Conservation (phyloP, 495 filamentous ascomycete species). For the Viridothelium virens region DNA sequence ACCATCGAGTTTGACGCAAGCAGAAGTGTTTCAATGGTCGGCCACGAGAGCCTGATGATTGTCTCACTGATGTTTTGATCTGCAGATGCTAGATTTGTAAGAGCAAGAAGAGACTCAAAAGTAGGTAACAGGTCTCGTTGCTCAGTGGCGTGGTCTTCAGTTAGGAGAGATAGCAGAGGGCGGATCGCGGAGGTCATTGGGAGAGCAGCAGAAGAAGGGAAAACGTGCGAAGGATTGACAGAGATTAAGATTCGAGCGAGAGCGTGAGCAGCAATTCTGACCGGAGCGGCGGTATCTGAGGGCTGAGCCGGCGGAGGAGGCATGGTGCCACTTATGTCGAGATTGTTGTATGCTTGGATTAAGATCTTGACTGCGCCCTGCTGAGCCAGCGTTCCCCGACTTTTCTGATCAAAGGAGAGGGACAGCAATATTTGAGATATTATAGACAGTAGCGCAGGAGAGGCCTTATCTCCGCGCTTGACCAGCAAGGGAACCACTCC, state of each 20-base stretch:
- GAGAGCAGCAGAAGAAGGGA: conserved; percentile 64
- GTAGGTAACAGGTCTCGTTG: conserved; percentile 71
- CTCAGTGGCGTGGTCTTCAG: conserved; percentile 42
- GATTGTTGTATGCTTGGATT: conserved; percentile 50
- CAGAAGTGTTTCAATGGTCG: conserved; percentile 71
- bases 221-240: conserved; percentile 76
- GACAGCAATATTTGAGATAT: conserved; percentile 69
- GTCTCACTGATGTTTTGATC: conserved; percentile 44
- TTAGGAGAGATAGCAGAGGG: conserved; percentile 65
- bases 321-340: conserved; percentile 4
- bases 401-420: conserved; percentile 59
- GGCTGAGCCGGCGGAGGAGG: conserved; percentile 26
- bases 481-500: conserved; percentile 68
- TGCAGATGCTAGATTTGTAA: conserved; percentile 85
- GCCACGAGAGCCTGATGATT: conserved; percentile 65
- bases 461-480: conserved; percentile 58
- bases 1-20: conserved; percentile 68
- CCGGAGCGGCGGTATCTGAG: conserved; percentile 35
- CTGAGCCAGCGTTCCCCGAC: conserved; percentile 74
- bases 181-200: conserved; percentile 69
- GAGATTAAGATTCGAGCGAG: conserved; percentile 89
- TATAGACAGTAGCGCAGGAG: conserved; percentile 54
- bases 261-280: conserved; percentile 67
- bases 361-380: conserved; percentile 85
- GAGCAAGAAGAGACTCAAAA: conserved; percentile 82